Evolutionary conservation across 176 grass and related monocot genomes (phyloP), one percentile per base, ranked within the genome.

Genomic region (Chrysopogon serrulatus): DNA sequence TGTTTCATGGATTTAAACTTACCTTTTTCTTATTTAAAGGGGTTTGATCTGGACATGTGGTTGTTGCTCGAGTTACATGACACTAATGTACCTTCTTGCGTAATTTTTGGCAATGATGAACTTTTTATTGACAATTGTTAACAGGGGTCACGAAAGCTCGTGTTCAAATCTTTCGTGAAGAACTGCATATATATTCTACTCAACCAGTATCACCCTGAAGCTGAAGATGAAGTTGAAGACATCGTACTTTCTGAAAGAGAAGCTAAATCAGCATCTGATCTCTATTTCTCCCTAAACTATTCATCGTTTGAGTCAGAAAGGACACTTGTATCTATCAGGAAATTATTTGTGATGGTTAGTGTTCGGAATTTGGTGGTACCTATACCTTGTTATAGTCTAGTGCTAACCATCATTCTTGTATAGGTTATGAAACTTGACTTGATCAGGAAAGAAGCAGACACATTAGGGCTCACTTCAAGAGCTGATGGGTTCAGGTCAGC

Each of bases 391-490:
- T 77, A 27, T 34, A 76, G 4, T 70, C 68, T 34, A 76, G 3
- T 63, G 49, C 63, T 91, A 82, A 90, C 12, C 16, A 11, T 86
- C 85, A 47, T 67, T 61, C 65, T 80, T 87, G 28, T 53, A 19
- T 76, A 98, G 95, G 60, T 98, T 88, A 91, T 98, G 85, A 86
- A 93, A 75, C 79, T 98, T 79, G 92, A 98, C 87, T 82, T 76
- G 71, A 85, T 80, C 43, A 98, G 79, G 62, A 92, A 93, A 87
- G 79, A 95, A 79, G 92, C 92, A 88, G 92, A 98, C 77, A 88
- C 77, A 78, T 86, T 65, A 78, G 91, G 90, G 35, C 53, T 86
- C 51, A 98, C 89, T 79, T 91, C 95, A 86, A 89, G 95, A 79
- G 73, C 81, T 88, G 92, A 98, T 72, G 87, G 92, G 31, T 84